Evolutionary conservation across 257 asterid genomes (phyloP).

Genomic region (Solanum lycopersicoides): DNA sequence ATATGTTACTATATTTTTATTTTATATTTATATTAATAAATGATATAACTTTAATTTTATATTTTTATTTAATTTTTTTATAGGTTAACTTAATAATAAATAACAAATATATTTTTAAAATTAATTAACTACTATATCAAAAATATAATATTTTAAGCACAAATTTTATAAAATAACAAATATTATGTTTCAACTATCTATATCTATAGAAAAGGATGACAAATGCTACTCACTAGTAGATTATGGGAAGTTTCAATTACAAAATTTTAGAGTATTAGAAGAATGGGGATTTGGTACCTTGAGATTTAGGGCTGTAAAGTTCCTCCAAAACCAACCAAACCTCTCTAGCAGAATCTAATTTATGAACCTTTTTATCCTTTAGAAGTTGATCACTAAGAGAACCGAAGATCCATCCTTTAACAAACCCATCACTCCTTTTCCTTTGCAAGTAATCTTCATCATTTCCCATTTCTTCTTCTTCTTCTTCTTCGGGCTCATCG

Average conservation of each 20-base stretch:
- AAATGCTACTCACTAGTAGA: too few relatives aligned
- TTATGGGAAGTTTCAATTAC: not conserved
- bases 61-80: too few relatives aligned
- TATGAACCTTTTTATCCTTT: not conserved
- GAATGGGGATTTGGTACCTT: not conserved
- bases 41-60: too few relatives aligned
- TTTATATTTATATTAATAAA: too few relatives aligned
- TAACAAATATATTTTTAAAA: too few relatives aligned
- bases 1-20: too few relatives aligned
- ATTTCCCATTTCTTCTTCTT: not conserved
- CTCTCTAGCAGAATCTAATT: not conserved
- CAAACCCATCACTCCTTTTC: not conserved
- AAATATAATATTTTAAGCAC: too few relatives aligned
- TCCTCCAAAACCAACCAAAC: not conserved
- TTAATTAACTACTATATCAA: too few relatives aligned
- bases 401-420: not conserved
- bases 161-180: too few relatives aligned
- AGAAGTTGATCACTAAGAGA: not conserved
- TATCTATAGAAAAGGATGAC: too few relatives aligned
- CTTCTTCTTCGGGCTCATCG: not conserved
- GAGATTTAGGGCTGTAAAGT: not conserved
- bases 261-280: not conserved
- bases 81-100: too few relatives aligned
- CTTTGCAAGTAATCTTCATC: not conserved
- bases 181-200: too few relatives aligned